Conservation (phyloP, 2,329 filamentous ascomycete species). For the Fusarium equiseti region DNA sequence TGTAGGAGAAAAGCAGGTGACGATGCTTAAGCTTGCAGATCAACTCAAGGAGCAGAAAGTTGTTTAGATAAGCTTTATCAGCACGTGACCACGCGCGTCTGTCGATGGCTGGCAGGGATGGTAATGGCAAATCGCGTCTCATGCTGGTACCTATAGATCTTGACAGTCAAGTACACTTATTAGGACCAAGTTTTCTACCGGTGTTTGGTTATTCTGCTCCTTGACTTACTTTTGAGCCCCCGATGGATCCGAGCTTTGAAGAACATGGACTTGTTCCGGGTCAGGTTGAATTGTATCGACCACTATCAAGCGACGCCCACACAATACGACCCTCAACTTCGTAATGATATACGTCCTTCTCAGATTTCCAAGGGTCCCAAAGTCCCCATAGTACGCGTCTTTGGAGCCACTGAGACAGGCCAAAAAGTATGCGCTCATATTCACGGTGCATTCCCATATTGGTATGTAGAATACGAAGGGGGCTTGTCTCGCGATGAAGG, state of each 20-base stretch:
- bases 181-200: not conserved
- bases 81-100: conserved; percentile 35
- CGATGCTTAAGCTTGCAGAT: conserved; percentile 7
- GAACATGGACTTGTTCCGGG: conserved; percentile 77
- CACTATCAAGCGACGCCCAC: conserved; percentile 88
- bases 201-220: not conserved
- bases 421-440: conserved; percentile 97
- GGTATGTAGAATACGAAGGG: conserved; percentile 90
- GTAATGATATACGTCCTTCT: conserved; percentile 70
- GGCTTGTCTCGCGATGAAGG: conserved; percentile 74
- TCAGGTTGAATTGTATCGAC: conserved; percentile 96
- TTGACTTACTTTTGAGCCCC: conserved; percentile 7
- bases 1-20: not conserved
- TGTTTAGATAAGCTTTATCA: conserved; percentile 40
- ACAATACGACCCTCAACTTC: conserved; percentile 82
- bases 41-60: conserved; percentile 11
- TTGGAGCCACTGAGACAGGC: conserved; percentile 92
- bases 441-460: conserved; percentile 93
- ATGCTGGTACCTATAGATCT: not conserved
- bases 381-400: conserved; percentile 88
- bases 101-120: conserved; percentile 6
- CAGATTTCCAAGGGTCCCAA: conserved; percentile 74
- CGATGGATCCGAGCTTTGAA: conserved; percentile 35
- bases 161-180: conserved; percentile 6
- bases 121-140: conserved; percentile 28